Base-by-base conservation (phyloP, 352 stramenopile species). In the Pythium oligandrum region DNA sequence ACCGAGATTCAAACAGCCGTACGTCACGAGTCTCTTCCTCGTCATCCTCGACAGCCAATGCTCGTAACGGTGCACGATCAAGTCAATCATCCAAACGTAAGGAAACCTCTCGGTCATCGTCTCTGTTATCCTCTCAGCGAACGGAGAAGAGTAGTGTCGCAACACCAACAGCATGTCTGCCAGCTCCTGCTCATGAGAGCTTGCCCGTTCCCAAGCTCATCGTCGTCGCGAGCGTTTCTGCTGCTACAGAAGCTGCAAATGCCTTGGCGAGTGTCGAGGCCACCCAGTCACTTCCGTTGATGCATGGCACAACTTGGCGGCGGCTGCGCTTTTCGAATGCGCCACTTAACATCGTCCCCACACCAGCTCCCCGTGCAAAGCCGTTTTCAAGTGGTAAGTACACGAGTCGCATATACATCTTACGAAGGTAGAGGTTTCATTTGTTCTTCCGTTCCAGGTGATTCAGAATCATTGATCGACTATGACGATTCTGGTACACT, bases 241-340 rank as follows among this genome's bases (percentile, higher is more conserved):
- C 46, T 31, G 42, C 54, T 49, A 7, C 49, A 49, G 11, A 2
- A 26, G 6, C 26, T 43, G 10, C 7, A 36, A 42, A 3, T 11
- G 26, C 43, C 44, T 39, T 40, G 39, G 42, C 40, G 26, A 42
- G 6, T n/a, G 45, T 30, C 26, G 40, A 45, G 2, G 55, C 48
- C 37, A 31, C 55, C 7, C n/a, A 32, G 39, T 52, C 50, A 31
- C 17, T 53, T 26, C 61, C 64, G 8, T 48, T 63, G 11, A 45
- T 62, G 46, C 64, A 73, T 51, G 58, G 46, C 7, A 67, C 64
- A 3, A 46, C 52, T 6, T 73, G 64, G 64, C 61, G 64, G 17
- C 61, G 64, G 3, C 34, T 70, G 3, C 55, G 44, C 7, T 56
- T 67, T 36, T 33, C 44, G 6, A 39, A 53, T 30, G 59, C 66